phyloP scores from a whole-genome alignment of 75 land plant genomes.

The Chamaecyparis obtusa region DNA sequence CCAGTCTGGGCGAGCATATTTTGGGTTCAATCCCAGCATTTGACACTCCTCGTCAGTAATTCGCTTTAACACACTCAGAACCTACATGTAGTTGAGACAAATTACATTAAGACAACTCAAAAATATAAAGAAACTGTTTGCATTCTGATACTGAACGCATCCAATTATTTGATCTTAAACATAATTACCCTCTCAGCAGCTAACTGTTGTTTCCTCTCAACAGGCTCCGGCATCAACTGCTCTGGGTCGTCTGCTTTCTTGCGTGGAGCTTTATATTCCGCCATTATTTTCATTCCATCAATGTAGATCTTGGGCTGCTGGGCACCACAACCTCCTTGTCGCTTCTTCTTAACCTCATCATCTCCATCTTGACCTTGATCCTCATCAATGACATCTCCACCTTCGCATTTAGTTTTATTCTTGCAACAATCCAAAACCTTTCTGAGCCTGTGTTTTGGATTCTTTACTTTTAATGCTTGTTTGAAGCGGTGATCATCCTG shows the following conservation, averaged over 20 bases:
- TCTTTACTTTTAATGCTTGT: slow-evolving; percentile 78
- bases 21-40: slow-evolving; percentile 82
- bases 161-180: background rate
- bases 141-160: background rate
- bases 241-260: slow-evolving; percentile 89
- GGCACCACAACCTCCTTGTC: slow-evolving; percentile 96
- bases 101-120: background rate
- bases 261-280: slow-evolving; percentile 72
- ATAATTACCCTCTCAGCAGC: slow-evolving; percentile 81
- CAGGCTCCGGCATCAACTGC: slow-evolving; percentile 93
- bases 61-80: slow-evolving; percentile 82
- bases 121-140: background rate
- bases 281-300: slow-evolving; percentile 95
- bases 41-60: slow-evolving; percentile 88
- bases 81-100: slow-evolving; percentile 35
- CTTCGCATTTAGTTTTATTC: slow-evolving; percentile 82
- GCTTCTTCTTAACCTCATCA: slow-evolving; percentile 62
- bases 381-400: slow-evolving; percentile 77
- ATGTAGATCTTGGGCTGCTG: slow-evolving; percentile 85
- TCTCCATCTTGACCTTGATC: slow-evolving; percentile 60
- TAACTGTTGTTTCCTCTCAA: slow-evolving; percentile 88
- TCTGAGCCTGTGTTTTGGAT: slow-evolving; percentile 75
- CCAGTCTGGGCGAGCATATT: slow-evolving; percentile 99
- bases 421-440: slow-evolving; percentile 93
- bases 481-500: slow-evolving; percentile 87